These are phyloP conservation scores for Cyclocybe cylindracea DNA, from an alignment of 768 basidiomycete species.

Conservation along the genomic window DNA sequence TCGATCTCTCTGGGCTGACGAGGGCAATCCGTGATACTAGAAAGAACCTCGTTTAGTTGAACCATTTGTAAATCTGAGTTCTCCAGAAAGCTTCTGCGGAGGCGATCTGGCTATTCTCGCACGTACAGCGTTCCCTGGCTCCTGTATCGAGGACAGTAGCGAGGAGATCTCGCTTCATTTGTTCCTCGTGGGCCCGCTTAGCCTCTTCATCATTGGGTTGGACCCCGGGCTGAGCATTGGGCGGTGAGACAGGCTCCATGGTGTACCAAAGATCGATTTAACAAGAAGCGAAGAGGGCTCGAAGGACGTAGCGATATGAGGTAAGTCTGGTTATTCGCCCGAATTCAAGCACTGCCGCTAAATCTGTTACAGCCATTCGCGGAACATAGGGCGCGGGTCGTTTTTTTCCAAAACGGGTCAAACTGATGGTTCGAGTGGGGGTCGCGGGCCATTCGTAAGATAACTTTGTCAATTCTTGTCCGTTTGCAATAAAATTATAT, in stretches of 20 bases:
- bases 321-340: too few relatives aligned
- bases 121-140: conserved; percentile 80
- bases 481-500: too few relatives aligned
- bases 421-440: too few relatives aligned
- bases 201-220: conserved; percentile 47
- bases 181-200: conserved; percentile 66
- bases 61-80: background rate
- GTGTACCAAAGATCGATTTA: too few relatives aligned
- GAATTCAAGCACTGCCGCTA: too few relatives aligned
- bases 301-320: too few relatives aligned
- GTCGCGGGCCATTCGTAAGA: too few relatives aligned
- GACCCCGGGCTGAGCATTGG: background rate
- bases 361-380: too few relatives aligned
- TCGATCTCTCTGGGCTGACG: conserved; percentile 80
- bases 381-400: too few relatives aligned
- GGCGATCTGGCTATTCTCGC: background rate
- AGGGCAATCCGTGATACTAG: conserved; percentile 86
- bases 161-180: conserved; percentile 76
- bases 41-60: background rate
- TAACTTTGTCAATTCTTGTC: too few relatives aligned
- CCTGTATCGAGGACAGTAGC: conserved; percentile 74
- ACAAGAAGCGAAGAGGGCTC: too few relatives aligned
- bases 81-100: background rate
- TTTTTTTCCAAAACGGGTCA: too few relatives aligned
- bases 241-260: background rate